phyloP scores from a whole-genome alignment of 208 protist genomes.

The Crithidia fasciculata region DNA sequence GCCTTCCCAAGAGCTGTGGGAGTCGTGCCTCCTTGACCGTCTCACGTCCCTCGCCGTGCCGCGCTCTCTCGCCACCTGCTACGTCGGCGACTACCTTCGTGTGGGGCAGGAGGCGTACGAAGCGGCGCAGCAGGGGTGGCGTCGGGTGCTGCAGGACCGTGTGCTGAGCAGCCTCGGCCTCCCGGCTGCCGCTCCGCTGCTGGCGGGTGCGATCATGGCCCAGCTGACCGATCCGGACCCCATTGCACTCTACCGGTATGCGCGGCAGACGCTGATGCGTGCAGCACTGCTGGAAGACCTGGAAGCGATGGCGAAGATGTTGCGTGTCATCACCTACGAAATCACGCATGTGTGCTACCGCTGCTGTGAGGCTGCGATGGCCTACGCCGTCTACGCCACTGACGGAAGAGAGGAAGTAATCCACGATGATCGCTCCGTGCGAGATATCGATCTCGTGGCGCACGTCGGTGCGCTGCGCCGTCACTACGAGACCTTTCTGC shows the following conservation, averaged over 20 bases:
- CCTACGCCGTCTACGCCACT: constrained; percentile 18
- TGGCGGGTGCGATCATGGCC: constrained; percentile 61
- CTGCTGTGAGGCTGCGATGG: constrained; percentile 38
- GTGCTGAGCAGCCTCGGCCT: constrained; percentile 35
- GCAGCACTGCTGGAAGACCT: constrained; percentile 42
- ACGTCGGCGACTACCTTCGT: constrained; percentile 57
- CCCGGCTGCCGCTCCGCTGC: constrained; percentile 48
- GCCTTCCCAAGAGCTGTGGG: constrained; percentile 19
- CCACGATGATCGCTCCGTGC: not conserved
- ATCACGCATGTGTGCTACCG: constrained; percentile 44
- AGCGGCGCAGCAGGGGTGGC: constrained; percentile 34
- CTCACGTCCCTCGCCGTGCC: constrained; percentile 34
- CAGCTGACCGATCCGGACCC: constrained; percentile 44
- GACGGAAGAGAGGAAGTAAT: not conserved
- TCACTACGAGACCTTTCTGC: constrained; percentile 45
- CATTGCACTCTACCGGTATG: constrained; percentile 41
- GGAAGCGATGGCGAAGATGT: constrained; percentile 24
- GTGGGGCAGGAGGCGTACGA: constrained; percentile 36
- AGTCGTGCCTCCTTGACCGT: constrained; percentile 32
- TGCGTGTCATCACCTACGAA: constrained; percentile 18
- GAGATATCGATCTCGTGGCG: not conserved
- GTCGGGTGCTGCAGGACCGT: constrained; percentile 21
- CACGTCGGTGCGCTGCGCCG: constrained; percentile 50
- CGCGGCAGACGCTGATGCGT: constrained; percentile 34
- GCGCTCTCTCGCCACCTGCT: constrained; percentile 42